phyloP scores from a whole-genome alignment of 2,329 filamentous ascomycete genomes.

The Colletotrichum paranaense region DNA sequence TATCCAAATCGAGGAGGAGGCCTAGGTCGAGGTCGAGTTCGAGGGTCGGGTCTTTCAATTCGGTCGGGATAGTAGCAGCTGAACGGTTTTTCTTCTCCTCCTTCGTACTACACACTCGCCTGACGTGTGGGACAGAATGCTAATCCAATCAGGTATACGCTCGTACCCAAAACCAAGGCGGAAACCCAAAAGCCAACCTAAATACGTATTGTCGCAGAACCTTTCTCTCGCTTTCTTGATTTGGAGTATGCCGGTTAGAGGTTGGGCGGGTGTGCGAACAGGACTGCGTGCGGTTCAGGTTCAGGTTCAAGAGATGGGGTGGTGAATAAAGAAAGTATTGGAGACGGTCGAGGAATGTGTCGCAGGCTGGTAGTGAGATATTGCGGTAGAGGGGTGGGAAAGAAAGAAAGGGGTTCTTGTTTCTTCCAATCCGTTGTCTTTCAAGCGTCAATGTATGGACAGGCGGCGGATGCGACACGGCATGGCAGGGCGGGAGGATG shows the following conservation, averaged over 20 bases:
- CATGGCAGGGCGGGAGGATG: conserved; percentile 26
- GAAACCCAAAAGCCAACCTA: conserved; percentile 29
- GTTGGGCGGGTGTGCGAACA: conserved; percentile 9
- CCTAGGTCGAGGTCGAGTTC: conserved; percentile 11
- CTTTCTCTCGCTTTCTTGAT: background rate
- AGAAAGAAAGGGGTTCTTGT: conserved; percentile 3
- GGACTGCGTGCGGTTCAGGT: background rate
- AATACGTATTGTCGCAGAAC: conserved; percentile 28
- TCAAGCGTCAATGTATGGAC: background rate
- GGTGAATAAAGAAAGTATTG: conserved; percentile 5
- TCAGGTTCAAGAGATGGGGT: background rate
- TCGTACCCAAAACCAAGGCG: conserved; percentile 19
- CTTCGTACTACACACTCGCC: background rate
- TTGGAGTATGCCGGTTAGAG: background rate
- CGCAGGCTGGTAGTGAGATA: background rate
- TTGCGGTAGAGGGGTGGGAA: conserved; percentile 2
- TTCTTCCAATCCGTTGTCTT: background rate
- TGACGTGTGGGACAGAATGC: conserved; percentile 1
- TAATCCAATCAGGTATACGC: conserved; percentile 29
- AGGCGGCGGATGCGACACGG: conserved; percentile 16
- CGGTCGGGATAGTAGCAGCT: conserved; percentile 12
- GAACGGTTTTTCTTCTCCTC: conserved; percentile 3
- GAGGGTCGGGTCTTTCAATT: conserved; percentile 4
- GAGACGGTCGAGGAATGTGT: conserved; percentile 25
- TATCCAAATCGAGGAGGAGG: conserved; percentile 14